Evolutionary conservation across 1,139 yeast genomes (phyloP).

Genomic region (Geotrichum carabidarum): DNA sequence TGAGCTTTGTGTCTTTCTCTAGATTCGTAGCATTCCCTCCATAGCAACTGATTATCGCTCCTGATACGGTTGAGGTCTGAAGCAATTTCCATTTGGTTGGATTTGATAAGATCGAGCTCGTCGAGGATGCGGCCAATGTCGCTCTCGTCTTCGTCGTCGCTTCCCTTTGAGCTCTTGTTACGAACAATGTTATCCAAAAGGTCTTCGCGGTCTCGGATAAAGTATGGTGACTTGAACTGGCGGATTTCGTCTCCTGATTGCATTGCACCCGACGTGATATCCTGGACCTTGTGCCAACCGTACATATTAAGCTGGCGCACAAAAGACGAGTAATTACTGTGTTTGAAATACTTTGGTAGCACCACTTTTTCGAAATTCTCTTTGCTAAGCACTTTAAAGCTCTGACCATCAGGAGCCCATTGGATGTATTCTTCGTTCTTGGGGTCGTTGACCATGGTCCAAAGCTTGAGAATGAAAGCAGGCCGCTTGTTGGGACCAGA

Average conservation of each 20-base stretch:
- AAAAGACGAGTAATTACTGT: conserved; percentile 88
- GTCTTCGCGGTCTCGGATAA: conserved; percentile 64
- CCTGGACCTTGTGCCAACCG: conserved; percentile 96
- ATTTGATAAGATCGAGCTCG: conserved; percentile 72
- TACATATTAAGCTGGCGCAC: conserved; percentile 95
- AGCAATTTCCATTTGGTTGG: conserved; percentile 72
- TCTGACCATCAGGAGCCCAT: conserved; percentile 82
- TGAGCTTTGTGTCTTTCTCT: conserved; percentile 83
- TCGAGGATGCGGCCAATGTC: conserved; percentile 56
- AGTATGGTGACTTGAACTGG: conserved; percentile 75
- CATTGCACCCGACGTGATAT: conserved; percentile 63
- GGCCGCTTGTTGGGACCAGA: conserved; percentile 51
- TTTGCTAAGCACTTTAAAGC: conserved; percentile 78
- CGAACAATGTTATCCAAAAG: conserved; percentile 69
- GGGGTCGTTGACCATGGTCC: conserved; percentile 92
- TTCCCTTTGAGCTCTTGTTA: conserved; percentile 43
- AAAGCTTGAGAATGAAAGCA: conserved; percentile 84
- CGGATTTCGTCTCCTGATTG: conserved; percentile 54
- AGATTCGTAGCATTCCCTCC: conserved; percentile 83
- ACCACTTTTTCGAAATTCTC: conserved; percentile 82
- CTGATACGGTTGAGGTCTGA: conserved; percentile 80
- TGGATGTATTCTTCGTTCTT: conserved; percentile 62
- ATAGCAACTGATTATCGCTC: conserved; percentile 80
- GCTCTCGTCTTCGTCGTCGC: conserved; percentile 42
- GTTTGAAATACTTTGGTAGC: conserved; percentile 84